Evolutionary conservation across 2,329 filamentous ascomycete genomes (phyloP).

Genomic region (Trichoderma hamatum): DNA sequence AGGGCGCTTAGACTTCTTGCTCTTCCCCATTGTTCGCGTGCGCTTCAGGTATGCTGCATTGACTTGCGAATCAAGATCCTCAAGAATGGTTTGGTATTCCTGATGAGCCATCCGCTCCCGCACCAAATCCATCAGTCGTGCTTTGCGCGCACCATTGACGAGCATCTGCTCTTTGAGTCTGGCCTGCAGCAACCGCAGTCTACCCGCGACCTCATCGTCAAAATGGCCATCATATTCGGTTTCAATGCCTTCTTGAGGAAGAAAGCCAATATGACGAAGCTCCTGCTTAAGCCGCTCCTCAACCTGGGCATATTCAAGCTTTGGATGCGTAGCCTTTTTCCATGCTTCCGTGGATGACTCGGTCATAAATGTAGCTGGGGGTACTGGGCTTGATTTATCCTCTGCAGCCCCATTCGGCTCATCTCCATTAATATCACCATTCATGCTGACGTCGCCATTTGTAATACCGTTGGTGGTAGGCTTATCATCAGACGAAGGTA

Average conservation of each 20-base stretch:
- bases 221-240: constrained; percentile 87
- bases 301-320: constrained; percentile 81
- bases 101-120: constrained; percentile 94
- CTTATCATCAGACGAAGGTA: constrained; percentile 58
- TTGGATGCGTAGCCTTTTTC: constrained; percentile 75
- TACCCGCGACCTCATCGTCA: constrained; percentile 91
- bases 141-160: constrained; percentile 87
- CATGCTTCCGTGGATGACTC: constrained; percentile 76
- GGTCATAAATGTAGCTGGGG: constrained; percentile 77
- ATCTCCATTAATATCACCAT: constrained; percentile 51
- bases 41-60: constrained; percentile 95
- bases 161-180: constrained; percentile 82
- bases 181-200: constrained; percentile 81
- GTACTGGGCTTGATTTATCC: constrained; percentile 47
- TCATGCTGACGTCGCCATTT: constrained; percentile 59
- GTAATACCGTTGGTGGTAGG: constrained; percentile 55
- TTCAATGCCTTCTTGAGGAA: constrained; percentile 65
- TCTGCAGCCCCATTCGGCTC: constrained; percentile 40
- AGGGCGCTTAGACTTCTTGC: constrained; percentile 82
- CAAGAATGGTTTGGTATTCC: constrained; percentile 94
- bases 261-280: constrained; percentile 84
- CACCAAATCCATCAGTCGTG: constrained; percentile 81
- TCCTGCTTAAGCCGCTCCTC: constrained; percentile 93
- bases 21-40: constrained; percentile 90
- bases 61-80: constrained; percentile 93